These are phyloP conservation scores for rapeseed (Brassica napus) DNA, from an alignment of 345 rosid species.

Conservation along the genomic window Da-Ae NC_063436.1:34910001-34910500, in stretches of 20 bases:
- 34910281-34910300: not conserved
- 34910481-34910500: not conserved
- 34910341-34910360: not conserved
- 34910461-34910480: not conserved
- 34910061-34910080: not conserved
- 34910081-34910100: not conserved
- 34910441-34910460: not conserved
- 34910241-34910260: not conserved
- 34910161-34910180: not conserved
- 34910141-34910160: no score
- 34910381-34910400: not conserved
- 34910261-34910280: no score
- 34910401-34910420: not conserved
- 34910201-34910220: not conserved
- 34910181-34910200: no score
- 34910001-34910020: not conserved
- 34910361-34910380: not conserved
- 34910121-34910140: no score
- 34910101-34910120: not conserved
- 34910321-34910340: not conserved
- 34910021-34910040: not conserved
- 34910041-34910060: not conserved
- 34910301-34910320: not conserved
- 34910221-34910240: not conserved
- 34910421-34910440: not conserved